phyloP scores from a whole-genome alignment of 805 yeast genomes.

The Candida loeiensis region DNA sequence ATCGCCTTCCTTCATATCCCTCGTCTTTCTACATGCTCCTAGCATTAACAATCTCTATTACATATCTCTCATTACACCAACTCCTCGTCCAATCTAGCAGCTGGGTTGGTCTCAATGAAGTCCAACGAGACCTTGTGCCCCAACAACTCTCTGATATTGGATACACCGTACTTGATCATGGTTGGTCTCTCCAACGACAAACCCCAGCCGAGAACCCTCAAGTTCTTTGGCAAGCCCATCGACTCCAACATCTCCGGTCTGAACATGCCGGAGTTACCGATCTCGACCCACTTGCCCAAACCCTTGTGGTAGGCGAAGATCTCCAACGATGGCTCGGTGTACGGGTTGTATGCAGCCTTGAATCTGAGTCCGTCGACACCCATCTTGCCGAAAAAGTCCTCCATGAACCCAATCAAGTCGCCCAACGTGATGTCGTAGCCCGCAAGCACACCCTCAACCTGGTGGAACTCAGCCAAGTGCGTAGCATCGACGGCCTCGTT shows the following conservation, averaged over 20 bases:
- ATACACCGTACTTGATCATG: slow-evolving; percentile 95
- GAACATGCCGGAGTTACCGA: slow-evolving; percentile 99
- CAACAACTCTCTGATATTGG: slow-evolving; percentile 91
- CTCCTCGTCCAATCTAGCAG: slow-evolving; percentile 83
- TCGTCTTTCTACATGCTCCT: not conserved
- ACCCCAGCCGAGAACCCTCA: slow-evolving; percentile 97
- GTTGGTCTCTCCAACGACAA: slow-evolving; percentile 97
- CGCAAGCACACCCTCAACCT: slow-evolving; percentile 98
- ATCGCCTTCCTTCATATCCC: not conserved
- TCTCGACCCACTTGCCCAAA: slow-evolving; percentile 95
- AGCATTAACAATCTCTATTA: slow-evolving; percentile 4
- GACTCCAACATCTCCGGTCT: slow-evolving; percentile 99
- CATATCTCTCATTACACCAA: slow-evolving; percentile 23
- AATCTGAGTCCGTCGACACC: slow-evolving; percentile 94
- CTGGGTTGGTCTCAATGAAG: slow-evolving; percentile 93
- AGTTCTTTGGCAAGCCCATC: slow-evolving; percentile 93
- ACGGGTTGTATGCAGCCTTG: slow-evolving; percentile 98
- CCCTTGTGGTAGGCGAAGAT: slow-evolving; percentile 96
- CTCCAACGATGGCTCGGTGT: slow-evolving; percentile 98
- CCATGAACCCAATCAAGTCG: slow-evolving; percentile 97
- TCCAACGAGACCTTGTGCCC: slow-evolving; percentile 96
- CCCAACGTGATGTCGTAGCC: slow-evolving; percentile 94
- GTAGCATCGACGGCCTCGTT: slow-evolving; percentile 99
- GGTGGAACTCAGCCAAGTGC: slow-evolving; percentile 98
- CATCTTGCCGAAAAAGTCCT: slow-evolving; percentile 93